Evolutionary conservation across 805 yeast species (phyloP).

Genomic region (Wickerhamia fluorescens): DNA sequence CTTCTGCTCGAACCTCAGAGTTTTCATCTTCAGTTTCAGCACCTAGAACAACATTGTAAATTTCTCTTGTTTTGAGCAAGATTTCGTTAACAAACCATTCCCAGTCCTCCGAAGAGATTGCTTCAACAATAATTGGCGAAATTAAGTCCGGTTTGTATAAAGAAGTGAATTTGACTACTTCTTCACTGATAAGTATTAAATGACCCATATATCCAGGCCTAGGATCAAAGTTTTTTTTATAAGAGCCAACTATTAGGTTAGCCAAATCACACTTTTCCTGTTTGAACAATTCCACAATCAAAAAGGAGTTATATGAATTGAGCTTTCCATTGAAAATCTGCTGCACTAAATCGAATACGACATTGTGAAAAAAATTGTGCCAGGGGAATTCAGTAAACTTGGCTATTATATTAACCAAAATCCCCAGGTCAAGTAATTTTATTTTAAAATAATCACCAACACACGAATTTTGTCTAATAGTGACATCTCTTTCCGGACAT

Average conservation of each 20-base stretch:
- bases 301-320: constrained; percentile 69
- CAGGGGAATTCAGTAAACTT: constrained; percentile 86
- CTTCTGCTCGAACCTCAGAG: constrained; percentile 6
- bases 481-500: constrained; percentile 23
- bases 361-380: constrained; percentile 96
- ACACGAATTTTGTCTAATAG: constrained; percentile 49
- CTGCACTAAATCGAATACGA: constrained; percentile 92
- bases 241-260: constrained; percentile 22
- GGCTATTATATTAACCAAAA: constrained; percentile 58
- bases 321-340: constrained; percentile 90
- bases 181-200: constrained; percentile 86
- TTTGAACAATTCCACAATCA: constrained; percentile 24
- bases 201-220: constrained; percentile 98
- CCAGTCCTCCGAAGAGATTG: constrained; percentile 37
- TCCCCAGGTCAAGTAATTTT: constrained; percentile 65
- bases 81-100: constrained; percentile 43
- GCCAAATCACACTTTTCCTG: constrained; percentile 37
- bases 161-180: constrained; percentile 81
- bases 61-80: constrained; percentile 45
- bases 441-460: constrained; percentile 87
- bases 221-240: constrained; percentile 44
- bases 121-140: constrained; percentile 27
- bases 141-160: constrained; percentile 54
- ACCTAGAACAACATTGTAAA: constrained; percentile 52
- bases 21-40: constrained; percentile 22